These are phyloP conservation scores for Scytalidium sp. DNA, from an alignment of 2,329 filamentous ascomycete species.

Conservation along the genomic window DNA sequence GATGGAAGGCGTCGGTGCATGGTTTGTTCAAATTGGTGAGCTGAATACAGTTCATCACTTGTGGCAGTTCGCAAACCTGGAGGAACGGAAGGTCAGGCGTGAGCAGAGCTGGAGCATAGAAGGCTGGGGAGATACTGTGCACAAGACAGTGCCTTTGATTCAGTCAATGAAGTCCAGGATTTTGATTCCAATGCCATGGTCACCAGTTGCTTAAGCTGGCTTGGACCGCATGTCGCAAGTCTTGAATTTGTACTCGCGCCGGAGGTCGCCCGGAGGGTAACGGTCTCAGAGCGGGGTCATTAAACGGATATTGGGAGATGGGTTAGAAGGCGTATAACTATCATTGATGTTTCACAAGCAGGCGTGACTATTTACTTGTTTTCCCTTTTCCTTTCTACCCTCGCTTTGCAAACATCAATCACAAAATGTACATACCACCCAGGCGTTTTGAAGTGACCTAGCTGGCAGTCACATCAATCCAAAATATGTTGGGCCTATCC, in stretches of 20 bases:
- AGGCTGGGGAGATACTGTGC: slow-evolving; percentile 95
- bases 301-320: not conserved
- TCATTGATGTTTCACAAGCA: not conserved
- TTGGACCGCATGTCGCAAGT: not conserved
- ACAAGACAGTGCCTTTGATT: slow-evolving; percentile 97
- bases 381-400: not conserved
- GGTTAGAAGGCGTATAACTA: not conserved
- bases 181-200: slow-evolving; percentile 94
- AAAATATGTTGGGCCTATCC: not conserved
- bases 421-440: not conserved
- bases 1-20: slow-evolving; percentile 97
- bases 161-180: slow-evolving; percentile 95
- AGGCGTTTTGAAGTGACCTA: not conserved
- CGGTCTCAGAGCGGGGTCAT: not conserved
- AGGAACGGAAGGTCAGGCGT: slow-evolving; percentile 84
- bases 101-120: slow-evolving; percentile 95
- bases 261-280: not conserved
- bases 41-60: slow-evolving; percentile 97
- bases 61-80: slow-evolving; percentile 97
- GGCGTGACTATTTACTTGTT: not conserved
- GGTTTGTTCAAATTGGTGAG: slow-evolving; percentile 98
- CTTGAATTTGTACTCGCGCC: not conserved
- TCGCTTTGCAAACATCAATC: not conserved
- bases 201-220: slow-evolving; percentile 68
- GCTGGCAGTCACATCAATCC: not conserved